Evolutionary conservation across 23 red algal genomes (phyloP), one percentile per base, ranked within the genome.

Genomic region (Cyanidiococcus yangmingshanensis): DNA sequence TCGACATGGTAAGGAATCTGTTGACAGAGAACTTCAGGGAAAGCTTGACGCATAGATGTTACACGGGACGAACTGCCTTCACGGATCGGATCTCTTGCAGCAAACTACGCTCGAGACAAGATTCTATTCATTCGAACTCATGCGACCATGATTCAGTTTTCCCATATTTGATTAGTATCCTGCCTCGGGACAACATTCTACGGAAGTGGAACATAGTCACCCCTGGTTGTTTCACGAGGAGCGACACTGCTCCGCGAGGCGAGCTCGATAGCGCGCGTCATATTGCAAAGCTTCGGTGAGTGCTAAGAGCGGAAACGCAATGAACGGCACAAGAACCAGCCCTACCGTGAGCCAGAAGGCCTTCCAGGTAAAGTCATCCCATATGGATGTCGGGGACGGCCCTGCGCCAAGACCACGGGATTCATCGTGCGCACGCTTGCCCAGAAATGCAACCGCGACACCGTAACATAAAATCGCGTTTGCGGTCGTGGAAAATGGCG

Each of bases 341-440:
- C 63, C 63, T 12, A 71, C 63, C 27, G 63, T 71, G n/a, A 71
- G 63, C 63, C 63, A 71, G 32, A 71, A 71, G n/a, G 63, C 63
- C 27, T 25, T 32, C 63, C 63, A 71, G 12, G n/a, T 71, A 71
- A 71, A 71, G 27, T 71, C 63, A 35, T 71, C 63, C 63, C 63
- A 71, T 7, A 71, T 71, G 12, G 63, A 71, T 35, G 21, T 71
- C 32, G 21, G 3, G 16, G 63, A 7, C 7, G 63, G 63, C 63
- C n/a, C 12, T 29, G 63, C 63, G 63, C 63, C 32, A 12, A 25
- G 32, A 35, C 63, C 63, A 7, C 32, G 16, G 15, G 63, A 12
- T 25, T 35, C 63, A 35, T 35, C 63, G 3, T 35, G n/a, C 7
- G 3, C 32, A 30, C 63, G 63, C 63, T 71, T 71, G 63, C 63